A percentile compares a stretch with the other conserved stretches of the same genome.
Conservation (phyloP, 106 monocot species). For the Dendrobium officinale region DNA sequence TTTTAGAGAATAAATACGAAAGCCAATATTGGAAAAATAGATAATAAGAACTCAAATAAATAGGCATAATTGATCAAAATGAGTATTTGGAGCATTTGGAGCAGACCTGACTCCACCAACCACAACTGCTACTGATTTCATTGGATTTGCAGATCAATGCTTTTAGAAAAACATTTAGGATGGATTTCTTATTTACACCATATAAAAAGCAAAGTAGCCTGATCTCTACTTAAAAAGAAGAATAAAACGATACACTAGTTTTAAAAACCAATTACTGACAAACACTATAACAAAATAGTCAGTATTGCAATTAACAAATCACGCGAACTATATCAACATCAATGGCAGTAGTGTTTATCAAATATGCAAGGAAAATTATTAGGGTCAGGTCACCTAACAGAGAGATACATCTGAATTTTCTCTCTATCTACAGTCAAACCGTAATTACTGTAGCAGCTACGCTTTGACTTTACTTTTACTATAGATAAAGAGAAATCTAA, state of each 20-base stretch:
- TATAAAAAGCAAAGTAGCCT: neutral
- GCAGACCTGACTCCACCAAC: constrained; percentile 78
- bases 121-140: constrained; percentile 72
- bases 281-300: neutral
- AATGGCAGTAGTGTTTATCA: too few relatives aligned
- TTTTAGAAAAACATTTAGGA: neutral
- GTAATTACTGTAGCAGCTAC: too few relatives aligned
- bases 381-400: neutral
- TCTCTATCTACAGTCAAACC: too few relatives aligned
- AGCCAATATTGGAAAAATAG: neutral
- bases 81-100: neutral
- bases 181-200: neutral
- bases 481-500: too few relatives aligned
- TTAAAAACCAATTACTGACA: neutral
- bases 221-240: neutral
- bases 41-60: constrained; percentile 2
- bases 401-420: too few relatives aligned
- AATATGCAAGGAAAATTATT: too few relatives aligned
- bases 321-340: neutral
- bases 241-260: neutral
- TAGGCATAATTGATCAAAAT: neutral
- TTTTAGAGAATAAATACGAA: neutral
- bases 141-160: constrained; percentile 18
- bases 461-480: too few relatives aligned
- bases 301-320: neutral